These are phyloP conservation scores for Cladosporium sp. DNA, from an alignment of 2,329 filamentous ascomycete species.

Conservation along the genomic window DNA sequence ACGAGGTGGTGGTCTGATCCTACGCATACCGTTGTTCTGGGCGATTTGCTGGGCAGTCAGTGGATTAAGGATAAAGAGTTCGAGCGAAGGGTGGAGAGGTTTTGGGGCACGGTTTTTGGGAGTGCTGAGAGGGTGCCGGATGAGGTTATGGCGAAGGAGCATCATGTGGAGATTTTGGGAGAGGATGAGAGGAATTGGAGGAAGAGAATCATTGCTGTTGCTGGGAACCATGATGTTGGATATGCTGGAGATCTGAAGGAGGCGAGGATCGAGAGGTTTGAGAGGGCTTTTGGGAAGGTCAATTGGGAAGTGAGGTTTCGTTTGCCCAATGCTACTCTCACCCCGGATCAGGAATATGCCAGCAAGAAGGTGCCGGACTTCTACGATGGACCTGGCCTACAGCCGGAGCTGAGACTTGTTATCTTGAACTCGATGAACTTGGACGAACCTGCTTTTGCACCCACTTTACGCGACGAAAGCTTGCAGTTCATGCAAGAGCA, in stretches of 20 bases:
- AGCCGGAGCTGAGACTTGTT: slow-evolving; percentile 73
- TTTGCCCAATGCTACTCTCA: slow-evolving; percentile 27
- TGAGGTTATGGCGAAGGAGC: slow-evolving; percentile 27
- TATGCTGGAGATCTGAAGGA: slow-evolving; percentile 86
- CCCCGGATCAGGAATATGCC: slow-evolving; percentile 12
- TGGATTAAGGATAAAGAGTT: slow-evolving; percentile 91
- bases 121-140: slow-evolving; percentile 38
- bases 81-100: slow-evolving; percentile 64
- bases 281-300: slow-evolving; percentile 75
- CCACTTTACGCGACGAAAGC: slow-evolving; percentile 67
- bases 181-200: slow-evolving; percentile 55
- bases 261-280: slow-evolving; percentile 74
- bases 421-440: slow-evolving; percentile 92
- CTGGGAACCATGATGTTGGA: slow-evolving; percentile 93
- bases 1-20: slow-evolving; percentile 79
- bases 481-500: slow-evolving; percentile 68
- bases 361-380: background rate
- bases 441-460: slow-evolving; percentile 70
- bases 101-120: slow-evolving; percentile 77
- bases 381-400: slow-evolving; percentile 1
- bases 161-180: slow-evolving; percentile 37
- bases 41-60: slow-evolving; percentile 89
- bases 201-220: slow-evolving; percentile 79
- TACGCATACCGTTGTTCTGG: slow-evolving; percentile 83
- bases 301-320: slow-evolving; percentile 82